phyloP scores from a whole-genome alignment of 352 stramenopile genomes.

The Aphanomyces stellatus region DNA sequence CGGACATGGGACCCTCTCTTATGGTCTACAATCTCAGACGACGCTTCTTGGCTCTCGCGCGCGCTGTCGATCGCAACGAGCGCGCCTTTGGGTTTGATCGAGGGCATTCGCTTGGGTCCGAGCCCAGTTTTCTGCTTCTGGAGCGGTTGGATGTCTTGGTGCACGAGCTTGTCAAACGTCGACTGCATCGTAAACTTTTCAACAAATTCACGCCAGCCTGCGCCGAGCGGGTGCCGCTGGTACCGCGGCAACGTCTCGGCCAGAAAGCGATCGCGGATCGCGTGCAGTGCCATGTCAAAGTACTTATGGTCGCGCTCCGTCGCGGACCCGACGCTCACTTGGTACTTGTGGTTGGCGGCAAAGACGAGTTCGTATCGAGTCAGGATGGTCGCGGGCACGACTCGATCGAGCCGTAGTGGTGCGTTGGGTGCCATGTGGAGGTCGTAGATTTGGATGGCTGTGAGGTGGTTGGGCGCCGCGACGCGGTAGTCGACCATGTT shows the following conservation, averaged over 20 bases:
- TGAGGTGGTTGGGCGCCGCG: not conserved
- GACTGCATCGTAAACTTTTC: not conserved
- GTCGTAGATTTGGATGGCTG: not conserved
- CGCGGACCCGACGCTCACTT: no score
- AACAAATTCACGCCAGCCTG: not conserved
- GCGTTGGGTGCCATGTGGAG: not conserved
- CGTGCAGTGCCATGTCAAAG: not conserved
- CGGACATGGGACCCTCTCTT: no score
- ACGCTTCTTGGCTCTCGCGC: no score
- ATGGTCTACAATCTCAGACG: no score
- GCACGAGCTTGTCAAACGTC: not conserved
- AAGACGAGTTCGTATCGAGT: conserved; percentile 13
- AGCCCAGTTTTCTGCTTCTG: no score
- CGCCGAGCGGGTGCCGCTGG: not conserved
- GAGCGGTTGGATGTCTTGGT: not conserved
- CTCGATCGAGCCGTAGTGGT: not conserved
- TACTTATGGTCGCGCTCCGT: not conserved
- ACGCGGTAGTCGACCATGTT: not conserved
- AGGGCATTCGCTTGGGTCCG: no score
- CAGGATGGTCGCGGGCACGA: not conserved
- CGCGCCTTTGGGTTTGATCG: no score
- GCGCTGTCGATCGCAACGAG: no score
- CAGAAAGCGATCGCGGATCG: not conserved
- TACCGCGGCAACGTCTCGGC: no score
- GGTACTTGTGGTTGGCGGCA: conserved; percentile 19